Evolutionary conservation across 2,329 filamentous ascomycete genomes (phyloP), one percentile per base, ranked within the genome.

Genomic region (Paraphoma sp.): DNA sequence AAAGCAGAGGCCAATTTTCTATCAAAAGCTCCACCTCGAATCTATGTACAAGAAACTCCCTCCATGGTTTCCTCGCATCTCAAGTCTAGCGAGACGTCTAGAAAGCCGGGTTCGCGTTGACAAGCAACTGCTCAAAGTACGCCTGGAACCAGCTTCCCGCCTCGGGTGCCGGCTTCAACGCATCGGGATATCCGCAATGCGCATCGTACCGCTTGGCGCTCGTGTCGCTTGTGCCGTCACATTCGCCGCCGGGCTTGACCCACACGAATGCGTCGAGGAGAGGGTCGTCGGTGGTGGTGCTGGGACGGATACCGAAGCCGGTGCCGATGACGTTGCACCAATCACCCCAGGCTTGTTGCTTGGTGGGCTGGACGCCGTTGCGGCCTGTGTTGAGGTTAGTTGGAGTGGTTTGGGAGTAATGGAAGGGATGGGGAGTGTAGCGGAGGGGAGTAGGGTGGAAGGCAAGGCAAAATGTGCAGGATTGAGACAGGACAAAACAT

Each of bases 221-320:
- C 7, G 58, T 56, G 46, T 74, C 54, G 31, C 66, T 73, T 0
- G 80, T 83, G 45, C 81, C 81, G 59, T 83, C 81, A 41, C 51
- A 47, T 44, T 83, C 81, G 46, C 80, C 81, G 59, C 87, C 87
- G 6, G 87, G 87, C 81, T 89, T 89, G 64, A 89, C 77, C 87
- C 87, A 89, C 54, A 89, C 87, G 62, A 89, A 87, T 43, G 87
- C 86, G 70, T 90, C 87, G 30, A 83, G 78, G n/a, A 87, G 76
- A 2, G 76, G 69, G 59, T 86, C 81, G n/a, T 83, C 84, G 5
- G 87, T 89, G 68, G 84, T 78, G n/a, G 85, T 80, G 5, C 83
- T 83, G 2, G 86, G 86, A 12, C 85, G 82, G 14, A 76, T 75
- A 57, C 87, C 87, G 62, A 89, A 89, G 11, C 87, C 87, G 53